A percentile compares a stretch with the other conserved stretches of the same genome.
Evolutionary conservation across 2,329 filamentous ascomycete species (phyloP).

Genomic region (Aspergillus awamori): DNA sequence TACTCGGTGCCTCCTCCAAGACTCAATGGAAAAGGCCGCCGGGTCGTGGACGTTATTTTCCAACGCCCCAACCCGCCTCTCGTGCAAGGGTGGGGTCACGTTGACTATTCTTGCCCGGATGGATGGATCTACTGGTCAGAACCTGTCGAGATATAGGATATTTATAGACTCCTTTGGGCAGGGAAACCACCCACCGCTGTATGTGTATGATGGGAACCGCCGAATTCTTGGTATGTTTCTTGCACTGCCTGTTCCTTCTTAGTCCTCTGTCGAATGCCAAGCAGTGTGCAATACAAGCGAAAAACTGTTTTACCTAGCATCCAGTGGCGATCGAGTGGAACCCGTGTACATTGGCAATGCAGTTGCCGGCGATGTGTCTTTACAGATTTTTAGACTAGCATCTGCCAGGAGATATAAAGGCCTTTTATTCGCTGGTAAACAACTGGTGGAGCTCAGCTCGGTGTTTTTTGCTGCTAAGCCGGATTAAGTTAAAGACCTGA

Average conservation of each 20-base stretch:
- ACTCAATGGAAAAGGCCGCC: neutral
- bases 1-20: neutral
- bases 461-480: neutral
- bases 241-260: neutral
- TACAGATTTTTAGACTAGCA: neutral
- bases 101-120: neutral
- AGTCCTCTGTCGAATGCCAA: neutral
- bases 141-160: neutral
- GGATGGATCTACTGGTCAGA: neutral
- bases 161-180: neutral
- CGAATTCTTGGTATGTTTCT: neutral
- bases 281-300: no score
- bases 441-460: neutral
- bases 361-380: neutral
- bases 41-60: neutral
- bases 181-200: neutral
- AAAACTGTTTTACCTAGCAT: neutral
- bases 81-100: neutral
- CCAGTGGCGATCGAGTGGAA: neutral
- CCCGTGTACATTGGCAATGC: neutral
- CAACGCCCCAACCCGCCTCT: neutral
- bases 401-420: neutral
- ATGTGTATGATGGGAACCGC: neutral
- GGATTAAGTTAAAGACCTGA: neutral
- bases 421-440: neutral